phyloP scores from a whole-genome alignment of 164 flowering plant genomes.

The Magnolia sinica region DNA sequence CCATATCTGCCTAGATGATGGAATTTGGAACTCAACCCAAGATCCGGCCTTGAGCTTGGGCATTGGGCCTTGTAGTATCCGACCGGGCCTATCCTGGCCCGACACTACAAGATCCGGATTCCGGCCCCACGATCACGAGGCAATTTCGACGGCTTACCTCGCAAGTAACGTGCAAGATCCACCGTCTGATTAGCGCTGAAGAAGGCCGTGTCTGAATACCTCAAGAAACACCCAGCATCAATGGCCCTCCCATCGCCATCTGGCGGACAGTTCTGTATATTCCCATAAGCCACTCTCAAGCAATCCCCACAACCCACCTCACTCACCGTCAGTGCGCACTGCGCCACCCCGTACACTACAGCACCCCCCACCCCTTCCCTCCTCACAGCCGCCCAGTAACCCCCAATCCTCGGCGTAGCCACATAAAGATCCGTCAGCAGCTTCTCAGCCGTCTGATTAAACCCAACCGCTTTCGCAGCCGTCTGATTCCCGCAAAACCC shows the following conservation, averaged over 20 bases:
- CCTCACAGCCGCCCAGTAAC: conserved; percentile 38
- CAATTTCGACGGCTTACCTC: background rate
- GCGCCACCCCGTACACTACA: conserved; percentile 45
- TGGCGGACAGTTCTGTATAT: conserved; percentile 39
- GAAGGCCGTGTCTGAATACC: conserved; percentile 49
- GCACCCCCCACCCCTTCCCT: conserved; percentile 13
- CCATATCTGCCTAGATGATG: too few relatives aligned
- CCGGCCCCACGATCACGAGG: too few relatives aligned
- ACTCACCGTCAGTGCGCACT: conserved; percentile 43
- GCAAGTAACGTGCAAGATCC: conserved; percentile 33
- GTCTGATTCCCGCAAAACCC: conserved; percentile 36
- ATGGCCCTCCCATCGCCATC: conserved; percentile 38
- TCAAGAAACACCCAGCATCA: conserved; percentile 57
- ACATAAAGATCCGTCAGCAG: conserved; percentile 28
- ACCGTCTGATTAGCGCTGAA: conserved; percentile 38
- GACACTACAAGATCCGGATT: too few relatives aligned
- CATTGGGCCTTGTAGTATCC: too few relatives aligned
- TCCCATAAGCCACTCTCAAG: conserved; percentile 35
- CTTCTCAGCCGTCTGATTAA: conserved; percentile 10
- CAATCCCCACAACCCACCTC: conserved; percentile 45
- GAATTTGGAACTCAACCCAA: too few relatives aligned
- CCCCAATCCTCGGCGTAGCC: conserved; percentile 38
- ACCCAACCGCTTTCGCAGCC: conserved; percentile 16
- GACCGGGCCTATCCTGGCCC: too few relatives aligned
- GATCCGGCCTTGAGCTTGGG: too few relatives aligned